These are phyloP conservation scores for Aspergillus quadrilineatus DNA, from an alignment of 2,329 filamentous ascomycete species.

Conservation along the genomic window DNA sequence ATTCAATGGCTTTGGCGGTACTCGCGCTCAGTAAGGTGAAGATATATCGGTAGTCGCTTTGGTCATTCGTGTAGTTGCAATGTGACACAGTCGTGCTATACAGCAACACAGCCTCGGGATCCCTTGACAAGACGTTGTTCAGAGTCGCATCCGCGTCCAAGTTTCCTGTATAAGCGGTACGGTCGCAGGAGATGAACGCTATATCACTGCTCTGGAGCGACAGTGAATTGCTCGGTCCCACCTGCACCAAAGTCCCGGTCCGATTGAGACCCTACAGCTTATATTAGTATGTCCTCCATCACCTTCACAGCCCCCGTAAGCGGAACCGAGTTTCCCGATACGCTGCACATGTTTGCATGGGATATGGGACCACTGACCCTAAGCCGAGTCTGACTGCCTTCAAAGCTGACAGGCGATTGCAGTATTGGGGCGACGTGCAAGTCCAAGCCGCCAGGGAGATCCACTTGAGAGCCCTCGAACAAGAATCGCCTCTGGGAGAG, in stretches of 20 bases:
- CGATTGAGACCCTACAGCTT: slow-evolving; percentile 27
- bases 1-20: slow-evolving; percentile 16
- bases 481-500: slow-evolving; percentile 24
- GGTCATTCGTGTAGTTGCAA: slow-evolving; percentile 36
- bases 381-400: slow-evolving; percentile 11
- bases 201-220: slow-evolving; percentile 30
- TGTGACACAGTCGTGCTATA: slow-evolving; percentile 41
- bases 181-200: slow-evolving; percentile 45
- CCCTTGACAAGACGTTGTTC: slow-evolving; percentile 29
- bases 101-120: slow-evolving; percentile 37
- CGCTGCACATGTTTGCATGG: not conserved
- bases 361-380: slow-evolving; percentile 22
- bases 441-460: slow-evolving; percentile 19
- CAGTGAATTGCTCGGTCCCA: slow-evolving; percentile 31
- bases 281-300: slow-evolving; percentile 12
- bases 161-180: slow-evolving; percentile 39
- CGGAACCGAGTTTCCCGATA: not conserved
- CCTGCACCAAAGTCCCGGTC: slow-evolving; percentile 29
- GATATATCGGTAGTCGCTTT: slow-evolving; percentile 30
- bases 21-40: slow-evolving; percentile 35
- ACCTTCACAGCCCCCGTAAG: slow-evolving; percentile 1
- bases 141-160: slow-evolving; percentile 37
- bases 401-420: slow-evolving; percentile 20
- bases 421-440: slow-evolving; percentile 29
- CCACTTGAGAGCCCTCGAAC: slow-evolving; percentile 24